phyloP scores from a whole-genome alignment of 257 asterid species.

The Paulownia fortunei region DNA sequence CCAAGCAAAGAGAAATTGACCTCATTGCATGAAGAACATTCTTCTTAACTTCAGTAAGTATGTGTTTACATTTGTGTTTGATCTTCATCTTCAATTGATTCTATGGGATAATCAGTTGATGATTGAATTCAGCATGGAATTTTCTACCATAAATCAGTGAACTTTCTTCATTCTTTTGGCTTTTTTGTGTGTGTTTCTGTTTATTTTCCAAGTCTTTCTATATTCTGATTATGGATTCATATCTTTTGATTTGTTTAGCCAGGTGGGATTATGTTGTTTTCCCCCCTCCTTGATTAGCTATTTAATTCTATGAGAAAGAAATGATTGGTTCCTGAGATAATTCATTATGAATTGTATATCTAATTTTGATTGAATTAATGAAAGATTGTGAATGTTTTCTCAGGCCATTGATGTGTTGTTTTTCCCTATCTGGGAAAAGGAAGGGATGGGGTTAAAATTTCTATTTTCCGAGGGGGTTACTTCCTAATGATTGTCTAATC shows the following conservation, averaged over 20 bases:
- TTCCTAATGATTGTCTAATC: background rate
- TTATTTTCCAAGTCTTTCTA: background rate
- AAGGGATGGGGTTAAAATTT: background rate
- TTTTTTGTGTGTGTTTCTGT: background rate
- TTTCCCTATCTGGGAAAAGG: background rate
- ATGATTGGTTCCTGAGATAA: too few relatives aligned
- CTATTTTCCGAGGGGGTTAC: background rate
- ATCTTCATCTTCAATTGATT: too few relatives aligned
- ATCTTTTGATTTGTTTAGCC: slow-evolving; percentile 1
- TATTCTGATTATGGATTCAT: background rate
- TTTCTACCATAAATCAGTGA: too few relatives aligned
- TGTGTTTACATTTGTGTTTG: background rate
- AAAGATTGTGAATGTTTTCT: too few relatives aligned
- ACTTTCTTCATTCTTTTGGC: background rate
- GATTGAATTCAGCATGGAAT: too few relatives aligned
- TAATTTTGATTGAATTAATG: background rate
- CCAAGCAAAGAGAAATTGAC: background rate
- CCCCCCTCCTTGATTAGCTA: background rate
- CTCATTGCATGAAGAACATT: too few relatives aligned
- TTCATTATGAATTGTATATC: background rate
- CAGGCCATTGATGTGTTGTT: background rate
- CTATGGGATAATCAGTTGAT: too few relatives aligned
- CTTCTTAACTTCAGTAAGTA: slow-evolving; percentile 36
- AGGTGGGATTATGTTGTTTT: background rate
- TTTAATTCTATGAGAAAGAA: too few relatives aligned